A percentile compares a stretch with the other conserved stretches of the same genome.
phyloP scores from a whole-genome alignment of 441 rosid species.

The Gossypium armourianum region DNA sequence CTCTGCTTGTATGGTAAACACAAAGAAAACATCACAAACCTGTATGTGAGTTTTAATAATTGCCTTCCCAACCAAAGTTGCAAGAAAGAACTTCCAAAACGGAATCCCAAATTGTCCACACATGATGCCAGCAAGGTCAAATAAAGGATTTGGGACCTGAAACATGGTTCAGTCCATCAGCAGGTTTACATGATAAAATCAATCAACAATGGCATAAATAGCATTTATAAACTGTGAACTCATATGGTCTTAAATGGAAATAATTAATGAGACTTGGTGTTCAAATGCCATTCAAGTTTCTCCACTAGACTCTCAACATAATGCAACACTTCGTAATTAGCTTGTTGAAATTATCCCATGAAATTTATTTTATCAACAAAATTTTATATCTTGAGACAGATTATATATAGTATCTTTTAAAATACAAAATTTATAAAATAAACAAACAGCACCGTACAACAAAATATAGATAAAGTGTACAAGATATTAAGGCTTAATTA shows the following conservation, averaged over 20 bases:
- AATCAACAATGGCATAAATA: background rate
- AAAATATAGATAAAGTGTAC: too few relatives aligned
- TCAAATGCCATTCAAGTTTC: background rate
- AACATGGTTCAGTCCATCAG: constrained; percentile 1
- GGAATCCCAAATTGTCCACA: constrained; percentile 89
- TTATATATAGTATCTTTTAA: too few relatives aligned
- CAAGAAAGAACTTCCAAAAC: constrained; percentile 74
- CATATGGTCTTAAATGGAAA: background rate
- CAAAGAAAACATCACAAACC: constrained; percentile 27
- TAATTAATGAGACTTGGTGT: background rate
- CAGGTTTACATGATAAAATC: background rate
- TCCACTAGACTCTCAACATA: background rate
- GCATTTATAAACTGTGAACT: background rate
- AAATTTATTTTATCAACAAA: background rate
- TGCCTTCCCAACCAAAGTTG: constrained; percentile 83
- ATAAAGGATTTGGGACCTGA: constrained; percentile 91
- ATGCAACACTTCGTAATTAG: background rate
- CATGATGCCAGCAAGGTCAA: constrained; percentile 96
- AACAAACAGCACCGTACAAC: too few relatives aligned
- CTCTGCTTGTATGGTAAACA: background rate
- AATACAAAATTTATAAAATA: too few relatives aligned
- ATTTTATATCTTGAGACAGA: background rate
- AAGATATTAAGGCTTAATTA: background rate
- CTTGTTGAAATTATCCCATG: background rate
- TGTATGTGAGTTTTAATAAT: constrained; percentile 82